Conservation (phyloP, 2,329 filamentous ascomycete genomes). For the Ascocoryne sarcoides region DNA sequence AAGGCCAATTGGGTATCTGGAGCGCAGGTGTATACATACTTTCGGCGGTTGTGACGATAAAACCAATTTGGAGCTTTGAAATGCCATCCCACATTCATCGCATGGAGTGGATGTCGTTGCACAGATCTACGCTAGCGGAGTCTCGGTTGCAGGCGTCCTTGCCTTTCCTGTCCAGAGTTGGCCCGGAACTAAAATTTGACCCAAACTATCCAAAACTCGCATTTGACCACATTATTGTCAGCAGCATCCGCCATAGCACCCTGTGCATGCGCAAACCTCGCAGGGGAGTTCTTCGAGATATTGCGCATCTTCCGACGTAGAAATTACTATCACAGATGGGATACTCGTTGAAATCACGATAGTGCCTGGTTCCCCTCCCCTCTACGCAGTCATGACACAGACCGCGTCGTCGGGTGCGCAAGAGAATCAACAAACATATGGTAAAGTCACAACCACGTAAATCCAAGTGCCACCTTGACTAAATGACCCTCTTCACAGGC, state of each 20-base stretch:
- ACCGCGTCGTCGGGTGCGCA: constrained; percentile 28
- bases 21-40: not conserved
- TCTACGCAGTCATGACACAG: constrained; percentile 28
- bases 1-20: not conserved
- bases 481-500: constrained; percentile 14
- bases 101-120: not conserved
- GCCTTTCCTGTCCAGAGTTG: not conserved
- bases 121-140: not conserved
- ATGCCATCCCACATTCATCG: not conserved
- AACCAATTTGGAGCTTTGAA: not conserved
- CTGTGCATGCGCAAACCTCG: constrained; percentile 48
- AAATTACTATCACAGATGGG: constrained; percentile 50
- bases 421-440: constrained; percentile 25
- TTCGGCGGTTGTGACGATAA: not conserved
- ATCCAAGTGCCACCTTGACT: constrained; percentile 9
- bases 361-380: constrained; percentile 23
- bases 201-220: constrained; percentile 33
- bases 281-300: constrained; percentile 37
- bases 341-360: constrained; percentile 46
- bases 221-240: constrained; percentile 16
- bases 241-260: constrained; percentile 34
- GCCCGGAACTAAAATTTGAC: not conserved
- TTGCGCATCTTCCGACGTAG: constrained; percentile 42
- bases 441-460: constrained; percentile 13
- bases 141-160: not conserved